Conservation (phyloP, 2,329 filamentous ascomycete genomes). For the Fusarium tanahbumbuense region DNA sequence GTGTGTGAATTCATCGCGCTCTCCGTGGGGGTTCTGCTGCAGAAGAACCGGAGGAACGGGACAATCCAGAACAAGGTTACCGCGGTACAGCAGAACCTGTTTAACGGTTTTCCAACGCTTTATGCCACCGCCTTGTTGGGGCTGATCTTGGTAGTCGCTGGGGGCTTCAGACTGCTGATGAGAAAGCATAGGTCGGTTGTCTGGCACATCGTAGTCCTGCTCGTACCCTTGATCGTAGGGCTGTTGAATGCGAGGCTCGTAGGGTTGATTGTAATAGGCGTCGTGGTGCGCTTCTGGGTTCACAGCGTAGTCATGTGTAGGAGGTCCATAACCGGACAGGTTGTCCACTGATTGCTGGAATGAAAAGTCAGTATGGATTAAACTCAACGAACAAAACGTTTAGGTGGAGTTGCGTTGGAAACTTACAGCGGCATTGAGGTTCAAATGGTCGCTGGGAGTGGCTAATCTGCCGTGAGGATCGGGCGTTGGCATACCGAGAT, state of each 20-base stretch:
- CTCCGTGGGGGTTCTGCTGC: constrained; percentile 88
- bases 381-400: background rate
- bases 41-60: constrained; percentile 90
- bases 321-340: constrained; percentile 59
- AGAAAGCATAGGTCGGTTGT: constrained; percentile 80
- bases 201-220: constrained; percentile 76
- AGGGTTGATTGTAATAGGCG: constrained; percentile 30
- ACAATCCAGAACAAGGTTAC: constrained; percentile 96
- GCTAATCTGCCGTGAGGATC: constrained; percentile 53
- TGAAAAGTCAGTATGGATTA: constrained; percentile 15
- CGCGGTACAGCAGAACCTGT: constrained; percentile 95
- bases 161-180: constrained; percentile 63
- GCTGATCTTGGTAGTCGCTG: constrained; percentile 61
- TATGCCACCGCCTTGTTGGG: constrained; percentile 62
- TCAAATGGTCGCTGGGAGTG: constrained; percentile 79
- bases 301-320: constrained; percentile 74
- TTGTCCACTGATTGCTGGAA: constrained; percentile 65
- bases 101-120: constrained; percentile 98
- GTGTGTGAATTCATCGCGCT: constrained; percentile 90
- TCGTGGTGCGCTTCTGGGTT: constrained; percentile 79
- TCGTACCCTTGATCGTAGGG: constrained; percentile 80
- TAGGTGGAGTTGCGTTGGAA: background rate
- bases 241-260: constrained; percentile 48
- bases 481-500: constrained; percentile 48
- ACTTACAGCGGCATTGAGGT: constrained; percentile 86